Conservation (phyloP, 139 green algal genomes). For the Closterium sp. region DNA sequence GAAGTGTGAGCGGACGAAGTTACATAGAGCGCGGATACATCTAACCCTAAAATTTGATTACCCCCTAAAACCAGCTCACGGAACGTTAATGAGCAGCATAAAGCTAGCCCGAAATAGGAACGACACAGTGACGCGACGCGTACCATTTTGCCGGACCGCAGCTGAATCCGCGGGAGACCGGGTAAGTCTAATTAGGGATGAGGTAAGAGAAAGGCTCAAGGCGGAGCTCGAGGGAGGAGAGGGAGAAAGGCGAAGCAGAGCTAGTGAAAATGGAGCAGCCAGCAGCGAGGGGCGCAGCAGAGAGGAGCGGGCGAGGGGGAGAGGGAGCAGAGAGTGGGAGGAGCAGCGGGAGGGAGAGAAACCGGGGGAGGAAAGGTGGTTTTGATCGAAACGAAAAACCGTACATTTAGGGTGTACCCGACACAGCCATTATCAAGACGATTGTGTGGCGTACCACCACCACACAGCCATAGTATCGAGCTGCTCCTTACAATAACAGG, state of each 20-base stretch:
- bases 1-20: not conserved
- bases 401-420: too few relatives aligned
- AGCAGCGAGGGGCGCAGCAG: not conserved
- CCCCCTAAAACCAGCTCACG: not conserved
- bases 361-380: too few relatives aligned
- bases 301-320: not conserved
- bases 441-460: too few relatives aligned
- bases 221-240: not conserved
- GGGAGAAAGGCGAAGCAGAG: not conserved
- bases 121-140: not conserved
- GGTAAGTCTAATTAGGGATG: not conserved
- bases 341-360: too few relatives aligned
- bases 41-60: not conserved
- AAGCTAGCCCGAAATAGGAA: not conserved
- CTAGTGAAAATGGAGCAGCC: not conserved
- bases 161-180: not conserved
- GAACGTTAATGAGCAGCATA: not conserved
- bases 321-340: too few relatives aligned
- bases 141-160: not conserved
- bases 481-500: too few relatives aligned
- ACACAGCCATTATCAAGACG: too few relatives aligned
- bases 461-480: too few relatives aligned
- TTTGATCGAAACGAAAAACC: too few relatives aligned
- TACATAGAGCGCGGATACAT: not conserved
- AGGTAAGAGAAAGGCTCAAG: not conserved